Base-by-base conservation (phyloP, 352 stramenopile species). In the Peronospora tabacina region DNA sequence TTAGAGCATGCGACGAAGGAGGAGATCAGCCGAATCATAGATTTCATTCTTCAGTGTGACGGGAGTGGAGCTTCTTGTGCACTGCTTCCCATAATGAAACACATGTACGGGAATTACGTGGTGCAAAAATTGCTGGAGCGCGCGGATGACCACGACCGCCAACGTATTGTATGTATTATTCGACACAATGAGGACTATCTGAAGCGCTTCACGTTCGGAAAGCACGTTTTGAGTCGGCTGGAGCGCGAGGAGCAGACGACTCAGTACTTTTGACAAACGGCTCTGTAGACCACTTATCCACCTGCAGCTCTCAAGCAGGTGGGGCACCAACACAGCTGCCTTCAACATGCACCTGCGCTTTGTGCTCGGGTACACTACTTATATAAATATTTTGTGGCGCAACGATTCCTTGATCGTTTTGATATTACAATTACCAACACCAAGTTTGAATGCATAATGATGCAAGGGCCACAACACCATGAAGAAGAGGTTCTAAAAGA, bases 91-190 rank as follows among this genome's bases (percentile, higher is more conserved):
- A 97, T 98, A 84, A 96, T 97, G 76, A 95, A 95, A 63, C 90
- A 98, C 68, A 95, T 95, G 62, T 98, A 97, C 58, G 93, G 85
- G 36, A 98, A 98, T 68, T 98, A 98, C 60, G 93, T 98, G 29
- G 91, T 98, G 16, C 90, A 97, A 67, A 98, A 98, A 63, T 75
- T 97, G 44, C 83, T 98, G 32, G 91, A 98, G 51, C 82, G 93
- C 17, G 85, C 87, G 2, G 80, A 96, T 54, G 61, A 81, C 35
- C 58, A 66, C 30, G 86, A 97, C 58, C 80, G 84, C 34, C 70
- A 89, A 44, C 77, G 74, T 12, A 95, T 98, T 61, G 75, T 94
- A 56, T 86, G 71, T 62, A 92, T 95, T 63, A 90, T 98, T 55
- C 72, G 76, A 48, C 75, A 91, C 55, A 93, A 97, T 57, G 86